These are phyloP conservation scores for Phytophthora litchii DNA, from an alignment of 352 stramenopile genomes.

Conservation along the genomic window DNA sequence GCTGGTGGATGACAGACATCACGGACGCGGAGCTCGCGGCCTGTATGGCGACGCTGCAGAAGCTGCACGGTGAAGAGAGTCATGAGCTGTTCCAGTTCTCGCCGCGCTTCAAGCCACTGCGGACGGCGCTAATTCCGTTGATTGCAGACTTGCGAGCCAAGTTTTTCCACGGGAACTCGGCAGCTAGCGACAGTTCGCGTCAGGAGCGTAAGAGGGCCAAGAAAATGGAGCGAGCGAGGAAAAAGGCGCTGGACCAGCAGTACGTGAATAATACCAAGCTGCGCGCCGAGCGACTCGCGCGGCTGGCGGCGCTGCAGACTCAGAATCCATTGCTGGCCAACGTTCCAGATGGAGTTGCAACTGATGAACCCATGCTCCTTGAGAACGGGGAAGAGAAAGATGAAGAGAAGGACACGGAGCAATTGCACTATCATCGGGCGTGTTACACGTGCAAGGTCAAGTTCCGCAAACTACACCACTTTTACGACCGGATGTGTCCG, in stretches of 20 bases:
- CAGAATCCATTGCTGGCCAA: conserved; percentile 65
- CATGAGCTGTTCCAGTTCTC: conserved; percentile 52
- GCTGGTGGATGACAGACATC: conserved; percentile 25
- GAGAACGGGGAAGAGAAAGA: conserved; percentile 16
- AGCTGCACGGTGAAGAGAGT: conserved; percentile 53
- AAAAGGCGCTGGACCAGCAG: conserved; percentile 76
- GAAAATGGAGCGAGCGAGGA: conserved; percentile 68
- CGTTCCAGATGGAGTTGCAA: conserved; percentile 62
- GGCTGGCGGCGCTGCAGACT: conserved; percentile 56
- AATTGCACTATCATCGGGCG: conserved; percentile 88
- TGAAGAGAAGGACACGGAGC: conserved; percentile 27
- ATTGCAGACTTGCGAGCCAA: conserved; percentile 62
- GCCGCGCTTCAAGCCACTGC: conserved; percentile 65
- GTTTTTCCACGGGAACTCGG: conserved; percentile 66
- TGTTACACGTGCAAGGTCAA: conserved; percentile 96
- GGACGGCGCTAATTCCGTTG: conserved; percentile 66
- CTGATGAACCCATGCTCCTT: conserved; percentile 38
- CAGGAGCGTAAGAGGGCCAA: conserved; percentile 71
- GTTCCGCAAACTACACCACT: conserved; percentile 93
- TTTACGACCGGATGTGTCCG: conserved; percentile 95
- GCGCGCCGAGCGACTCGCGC: conserved; percentile 62
- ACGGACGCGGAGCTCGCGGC: conserved; percentile 52
- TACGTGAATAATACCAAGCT: conserved; percentile 85
- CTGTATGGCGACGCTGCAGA: conserved; percentile 60
- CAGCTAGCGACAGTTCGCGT: conserved; percentile 43